Base-by-base conservation (phyloP, 441 rosid species). In the Brassica balearica region DNA sequence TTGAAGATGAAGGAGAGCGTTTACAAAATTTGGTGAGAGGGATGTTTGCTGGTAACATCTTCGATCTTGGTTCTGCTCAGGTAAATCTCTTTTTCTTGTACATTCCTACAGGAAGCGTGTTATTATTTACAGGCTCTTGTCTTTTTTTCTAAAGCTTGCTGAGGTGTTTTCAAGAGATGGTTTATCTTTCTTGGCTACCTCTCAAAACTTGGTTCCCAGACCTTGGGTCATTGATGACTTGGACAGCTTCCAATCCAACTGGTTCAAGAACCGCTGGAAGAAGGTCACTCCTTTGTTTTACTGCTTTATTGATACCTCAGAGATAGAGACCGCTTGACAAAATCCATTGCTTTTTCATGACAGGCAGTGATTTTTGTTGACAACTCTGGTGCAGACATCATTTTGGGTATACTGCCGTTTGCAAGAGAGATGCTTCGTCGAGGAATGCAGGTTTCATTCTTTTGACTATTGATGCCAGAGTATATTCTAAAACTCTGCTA, bases 211-310 rank as follows among this genome's bases (percentile, higher is more conserved):
- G 80, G 90, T 90, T 66, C 86, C 98, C 10, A 85, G 96, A 43
- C 99, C 99, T 19, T 94, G 98, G 98, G 99, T 96, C 69, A 86
- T 94, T 67, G 99, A 96, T 88, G 98, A 96, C 82, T 85, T 96
- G 71, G 96, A 94, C 15, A 76, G 82, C 68, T 96, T 96, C 82
- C 88, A 89, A 87, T 77, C 72, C 73, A 89, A 82, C 77, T 96
- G 99, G 97, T 78, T 81, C 86, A 90, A 86, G 85, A 92, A 89
- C 84, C 82, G 87, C 36, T 96, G 99, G 97, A 90, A 96, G 80
- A 96, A 92, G 99, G 99, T 82, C 65, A 74, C 81, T 77, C 36
- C 11, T 69, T 79, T 46, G 38, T 77, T 59, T 79, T 61, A 6
- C 15, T 66, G 59, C 64, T 68, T 10, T 73, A 43, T 53, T 79